phyloP scores from a whole-genome alignment of 331 rosid species.

The Phaseolus coccineus region DNA sequence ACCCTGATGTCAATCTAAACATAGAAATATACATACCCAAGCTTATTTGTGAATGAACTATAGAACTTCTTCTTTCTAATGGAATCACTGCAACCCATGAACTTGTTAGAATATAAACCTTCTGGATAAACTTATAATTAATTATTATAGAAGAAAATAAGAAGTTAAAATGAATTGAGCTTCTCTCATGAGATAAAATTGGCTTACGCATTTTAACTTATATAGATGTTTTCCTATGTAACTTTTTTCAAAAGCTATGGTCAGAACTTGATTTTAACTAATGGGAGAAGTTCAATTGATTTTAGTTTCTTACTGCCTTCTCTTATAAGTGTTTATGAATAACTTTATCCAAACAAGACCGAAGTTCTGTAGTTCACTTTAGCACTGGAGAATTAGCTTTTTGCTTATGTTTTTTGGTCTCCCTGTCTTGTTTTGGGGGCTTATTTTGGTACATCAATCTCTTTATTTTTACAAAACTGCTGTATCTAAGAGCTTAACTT shows the following conservation, averaged over 20 bases:
- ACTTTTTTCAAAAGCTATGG: neutral
- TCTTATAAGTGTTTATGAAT: neutral
- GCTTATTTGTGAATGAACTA: conserved; percentile 1
- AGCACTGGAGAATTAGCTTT: neutral
- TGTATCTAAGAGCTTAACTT: conserved; percentile 9
- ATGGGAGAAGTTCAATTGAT: neutral
- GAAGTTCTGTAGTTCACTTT: neutral
- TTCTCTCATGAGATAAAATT: neutral
- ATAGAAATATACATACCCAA: conserved; percentile 24
- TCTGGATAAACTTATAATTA: neutral
- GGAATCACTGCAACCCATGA: conserved; percentile 19
- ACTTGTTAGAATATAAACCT: neutral
- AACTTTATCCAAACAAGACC: neutral
- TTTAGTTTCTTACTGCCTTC: too few relatives aligned
- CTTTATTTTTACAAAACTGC: neutral
- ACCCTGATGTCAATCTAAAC: neutral
- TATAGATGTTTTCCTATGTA: neutral
- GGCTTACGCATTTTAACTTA: neutral
- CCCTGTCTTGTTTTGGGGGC: conserved; percentile 1
- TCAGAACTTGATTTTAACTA: neutral
- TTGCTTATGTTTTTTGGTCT: neutral
- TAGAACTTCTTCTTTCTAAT: neutral
- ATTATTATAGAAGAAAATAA: neutral
- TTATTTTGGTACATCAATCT: neutral
- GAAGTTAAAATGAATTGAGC: neutral